Evolutionary conservation across 352 stramenopile species (phyloP), one percentile per base, ranked within the genome.

Genomic region (Plasmopara muralis): DNA sequence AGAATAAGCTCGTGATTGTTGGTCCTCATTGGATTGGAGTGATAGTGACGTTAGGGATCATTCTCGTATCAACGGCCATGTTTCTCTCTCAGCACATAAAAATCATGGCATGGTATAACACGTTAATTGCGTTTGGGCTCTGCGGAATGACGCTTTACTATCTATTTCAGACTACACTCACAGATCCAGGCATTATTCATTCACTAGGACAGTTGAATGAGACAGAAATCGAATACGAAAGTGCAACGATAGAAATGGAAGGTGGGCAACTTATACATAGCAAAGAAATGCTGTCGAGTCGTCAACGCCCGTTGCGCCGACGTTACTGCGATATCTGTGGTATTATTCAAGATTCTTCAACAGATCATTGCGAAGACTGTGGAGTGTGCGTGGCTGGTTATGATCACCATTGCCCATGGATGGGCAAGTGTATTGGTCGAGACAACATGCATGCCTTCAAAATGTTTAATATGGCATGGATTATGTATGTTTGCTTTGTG

Each of bases 321-420:
- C 69, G 70, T 57, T 81, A 64, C 47, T 89, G 78, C 53, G 81
- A 91, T 50, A 75, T 91, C 42, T 89, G 81, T 46, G 60, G 69
- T 40, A 71, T 87, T 40, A 44, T 72, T 30, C 81, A 89, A 55
- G 63, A 71, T 14, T 59, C 58, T 10, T 68, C 68, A 43, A 87
- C 87, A 5, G 79, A 89, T 13, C 93, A 98, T 66, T 98, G 93
- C 74, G 77, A 95, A 9, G 88, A 97, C 50, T 97, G 90, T 47
- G 87, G 93, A 54, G 85, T 97, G 37, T 98, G 93, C 57, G 78
- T 97, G 28, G 85, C 81, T 60, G 78, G 77, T 6, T 83, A 85
- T 43, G 77, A 92, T 41, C 93, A 98, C 70, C 88, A 98, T 58
- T 97, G 89, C 68, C 89, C 91, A 31, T 97, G 88, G 87, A 96